Conservation (phyloP, 2,329 filamentous ascomycete genomes). For the Cordyceps javanica region DNA sequence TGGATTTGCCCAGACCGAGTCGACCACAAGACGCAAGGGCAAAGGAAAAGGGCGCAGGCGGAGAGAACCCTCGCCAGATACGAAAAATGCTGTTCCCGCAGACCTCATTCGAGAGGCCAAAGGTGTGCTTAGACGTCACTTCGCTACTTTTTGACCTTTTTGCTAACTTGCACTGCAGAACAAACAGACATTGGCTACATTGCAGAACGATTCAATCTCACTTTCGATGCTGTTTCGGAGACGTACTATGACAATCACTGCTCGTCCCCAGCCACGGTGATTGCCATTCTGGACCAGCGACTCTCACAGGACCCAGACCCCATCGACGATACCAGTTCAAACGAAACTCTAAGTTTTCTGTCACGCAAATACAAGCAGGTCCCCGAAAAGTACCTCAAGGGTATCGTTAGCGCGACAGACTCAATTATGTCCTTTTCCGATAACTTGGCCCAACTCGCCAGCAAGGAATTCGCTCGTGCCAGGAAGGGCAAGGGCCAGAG, state of each 20-base stretch:
- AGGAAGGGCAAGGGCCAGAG: slow-evolving; percentile 32
- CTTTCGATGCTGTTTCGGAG: slow-evolving; percentile 33
- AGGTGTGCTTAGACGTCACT: slow-evolving; percentile 19
- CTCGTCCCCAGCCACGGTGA: slow-evolving; percentile 34
- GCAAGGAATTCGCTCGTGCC: slow-evolving; percentile 31
- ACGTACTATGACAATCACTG: slow-evolving; percentile 33
- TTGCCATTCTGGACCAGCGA: slow-evolving; percentile 38
- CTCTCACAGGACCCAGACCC: slow-evolving; percentile 28
- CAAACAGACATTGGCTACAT: slow-evolving; percentile 38
- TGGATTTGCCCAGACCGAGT: slow-evolving; percentile 60
- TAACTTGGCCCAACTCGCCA: slow-evolving; percentile 36
- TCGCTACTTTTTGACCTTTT: neutral
- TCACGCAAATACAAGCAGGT: slow-evolving; percentile 35
- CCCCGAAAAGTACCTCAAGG: slow-evolving; percentile 36
- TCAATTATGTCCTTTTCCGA: slow-evolving; percentile 28
- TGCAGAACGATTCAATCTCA: slow-evolving; percentile 36
- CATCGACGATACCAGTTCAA: slow-evolving; percentile 23
- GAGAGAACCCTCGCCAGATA: slow-evolving; percentile 20
- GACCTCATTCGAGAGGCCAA: slow-evolving; percentile 23
- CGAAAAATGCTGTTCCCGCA: slow-evolving; percentile 12
- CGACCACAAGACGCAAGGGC: slow-evolving; percentile 31
- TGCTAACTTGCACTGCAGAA: slow-evolving; percentile 17
- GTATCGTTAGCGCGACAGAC: slow-evolving; percentile 35
- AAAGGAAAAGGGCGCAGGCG: slow-evolving; percentile 25
- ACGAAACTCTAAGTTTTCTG: slow-evolving; percentile 23